Conservation (phyloP, 305 asterid genomes). For the Rubia balearica region DNA sequence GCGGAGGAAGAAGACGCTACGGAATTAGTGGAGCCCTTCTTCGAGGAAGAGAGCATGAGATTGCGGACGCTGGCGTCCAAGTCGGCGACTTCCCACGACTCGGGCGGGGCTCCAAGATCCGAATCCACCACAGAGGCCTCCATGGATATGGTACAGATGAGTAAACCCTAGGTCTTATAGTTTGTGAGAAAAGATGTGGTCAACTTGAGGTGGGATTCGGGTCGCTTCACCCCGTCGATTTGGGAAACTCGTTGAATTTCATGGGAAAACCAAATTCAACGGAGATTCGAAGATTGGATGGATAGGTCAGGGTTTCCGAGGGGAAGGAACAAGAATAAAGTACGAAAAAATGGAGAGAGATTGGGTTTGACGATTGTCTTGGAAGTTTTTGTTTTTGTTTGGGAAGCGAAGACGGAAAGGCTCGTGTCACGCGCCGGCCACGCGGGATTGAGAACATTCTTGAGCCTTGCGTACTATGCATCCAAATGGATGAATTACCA, state of each 20-base stretch:
- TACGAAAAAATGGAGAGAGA: constrained; percentile 18
- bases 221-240: constrained; percentile 24
- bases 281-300: constrained; percentile 3
- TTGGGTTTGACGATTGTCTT: constrained; percentile 52
- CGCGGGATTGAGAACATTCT: constrained; percentile 4
- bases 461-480: background rate
- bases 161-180: constrained; percentile 21
- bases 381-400: constrained; percentile 11
- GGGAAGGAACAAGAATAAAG: constrained; percentile 4
- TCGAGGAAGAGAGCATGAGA: constrained; percentile 51
- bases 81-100: constrained; percentile 93
- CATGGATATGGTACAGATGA: constrained; percentile 30
- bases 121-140: constrained; percentile 51
- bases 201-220: constrained; percentile 34
- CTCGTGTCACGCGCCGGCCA: background rate
- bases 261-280: constrained; percentile 17
- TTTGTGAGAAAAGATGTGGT: constrained; percentile 25
- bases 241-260: constrained; percentile 22
- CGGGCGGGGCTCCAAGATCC: constrained; percentile 53
- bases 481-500: background rate
- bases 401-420: constrained; percentile 14
- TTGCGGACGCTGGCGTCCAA: constrained; percentile 71
- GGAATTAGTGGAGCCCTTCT: constrained; percentile 28
- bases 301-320: constrained; percentile 38
- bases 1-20: constrained; percentile 15